phyloP scores from a whole-genome alignment of 805 yeast genomes.

The Candida easanensis region DNA sequence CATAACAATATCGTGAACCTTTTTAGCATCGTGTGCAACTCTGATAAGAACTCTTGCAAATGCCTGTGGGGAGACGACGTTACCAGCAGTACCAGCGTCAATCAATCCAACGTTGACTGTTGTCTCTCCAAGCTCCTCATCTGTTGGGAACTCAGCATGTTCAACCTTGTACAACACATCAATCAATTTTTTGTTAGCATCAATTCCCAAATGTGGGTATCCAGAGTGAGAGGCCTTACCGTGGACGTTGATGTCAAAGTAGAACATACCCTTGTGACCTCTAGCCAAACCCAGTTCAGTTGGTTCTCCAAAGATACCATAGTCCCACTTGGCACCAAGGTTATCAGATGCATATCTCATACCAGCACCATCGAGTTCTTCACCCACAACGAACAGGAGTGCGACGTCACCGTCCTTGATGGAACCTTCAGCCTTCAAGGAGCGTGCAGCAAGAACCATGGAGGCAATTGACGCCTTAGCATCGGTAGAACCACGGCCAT shows the following conservation, averaged over 20 bases:
- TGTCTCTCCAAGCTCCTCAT: constrained; percentile 54
- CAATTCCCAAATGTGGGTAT: constrained; percentile 65
- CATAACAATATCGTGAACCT: constrained; percentile 30
- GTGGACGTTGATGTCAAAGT: constrained; percentile 39
- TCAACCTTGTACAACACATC: constrained; percentile 47
- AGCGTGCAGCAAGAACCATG: constrained; percentile 53
- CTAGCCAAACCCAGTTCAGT: constrained; percentile 65
- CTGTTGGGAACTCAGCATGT: constrained; percentile 43
- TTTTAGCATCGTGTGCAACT: constrained; percentile 46
- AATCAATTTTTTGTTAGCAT: constrained; percentile 56
- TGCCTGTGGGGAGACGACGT: constrained; percentile 62
- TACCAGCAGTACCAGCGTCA: constrained; percentile 61
- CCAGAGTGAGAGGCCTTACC: constrained; percentile 68
- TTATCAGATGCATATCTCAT: constrained; percentile 43
- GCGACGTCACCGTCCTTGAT: constrained; percentile 54
- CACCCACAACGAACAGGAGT: constrained; percentile 65
- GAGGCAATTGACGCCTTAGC: constrained; percentile 72
- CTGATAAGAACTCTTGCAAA: constrained; percentile 48
- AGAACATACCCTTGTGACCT: constrained; percentile 64
- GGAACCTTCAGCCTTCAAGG: constrained; percentile 37
- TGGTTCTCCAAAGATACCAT: constrained; percentile 73
- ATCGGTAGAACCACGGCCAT: constrained; percentile 68
- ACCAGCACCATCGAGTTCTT: constrained; percentile 65
- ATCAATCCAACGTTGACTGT: constrained; percentile 61
- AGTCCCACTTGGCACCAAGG: constrained; percentile 46